Evolutionary conservation across 208 protist genomes (phyloP).

Genomic region (Leishmania tarentolae): DNA sequence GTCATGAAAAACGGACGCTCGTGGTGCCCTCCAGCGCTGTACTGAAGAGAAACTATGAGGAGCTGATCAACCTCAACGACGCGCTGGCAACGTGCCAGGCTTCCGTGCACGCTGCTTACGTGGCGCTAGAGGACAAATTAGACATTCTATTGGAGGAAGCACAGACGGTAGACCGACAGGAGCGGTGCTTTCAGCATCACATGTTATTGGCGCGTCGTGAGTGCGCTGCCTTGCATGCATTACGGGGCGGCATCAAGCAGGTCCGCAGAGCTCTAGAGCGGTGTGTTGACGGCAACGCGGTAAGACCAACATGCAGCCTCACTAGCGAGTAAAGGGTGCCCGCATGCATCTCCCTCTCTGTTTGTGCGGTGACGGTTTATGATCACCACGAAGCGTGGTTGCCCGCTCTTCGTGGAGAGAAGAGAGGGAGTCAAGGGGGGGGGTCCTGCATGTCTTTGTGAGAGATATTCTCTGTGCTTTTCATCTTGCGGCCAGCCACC

Average conservation of each 20-base stretch:
- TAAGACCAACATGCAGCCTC: background rate
- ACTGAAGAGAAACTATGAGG: slow-evolving; percentile 49
- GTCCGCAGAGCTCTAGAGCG: slow-evolving; percentile 13
- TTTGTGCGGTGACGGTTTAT: background rate
- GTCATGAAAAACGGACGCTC: slow-evolving; percentile 21
- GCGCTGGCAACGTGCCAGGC: slow-evolving; percentile 63
- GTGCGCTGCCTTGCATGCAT: slow-evolving; percentile 41
- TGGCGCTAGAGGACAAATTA: slow-evolving; percentile 41
- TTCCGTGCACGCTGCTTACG: slow-evolving; percentile 40
- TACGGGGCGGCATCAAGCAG: slow-evolving; percentile 36
- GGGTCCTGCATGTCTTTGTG: background rate
- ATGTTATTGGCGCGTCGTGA: slow-evolving; percentile 48
- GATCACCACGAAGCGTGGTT: background rate
- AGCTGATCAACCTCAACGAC: slow-evolving; percentile 56
- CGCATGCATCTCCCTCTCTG: background rate
- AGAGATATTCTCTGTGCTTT: background rate
- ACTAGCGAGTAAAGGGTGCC: background rate
- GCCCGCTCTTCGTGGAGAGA: background rate
- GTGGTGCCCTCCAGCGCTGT: slow-evolving; percentile 25
- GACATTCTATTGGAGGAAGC: slow-evolving; percentile 63
- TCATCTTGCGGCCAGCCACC: too few relatives aligned
- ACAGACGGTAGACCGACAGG: slow-evolving; percentile 40
- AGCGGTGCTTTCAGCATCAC: slow-evolving; percentile 48
- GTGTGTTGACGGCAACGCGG: background rate
- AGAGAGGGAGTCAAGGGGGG: background rate